A percentile compares a stretch with the other conserved stretches of the same genome.
Conservation (phyloP, 176 grass and related monocot species). For the Phoenix roebelenii region DNA sequence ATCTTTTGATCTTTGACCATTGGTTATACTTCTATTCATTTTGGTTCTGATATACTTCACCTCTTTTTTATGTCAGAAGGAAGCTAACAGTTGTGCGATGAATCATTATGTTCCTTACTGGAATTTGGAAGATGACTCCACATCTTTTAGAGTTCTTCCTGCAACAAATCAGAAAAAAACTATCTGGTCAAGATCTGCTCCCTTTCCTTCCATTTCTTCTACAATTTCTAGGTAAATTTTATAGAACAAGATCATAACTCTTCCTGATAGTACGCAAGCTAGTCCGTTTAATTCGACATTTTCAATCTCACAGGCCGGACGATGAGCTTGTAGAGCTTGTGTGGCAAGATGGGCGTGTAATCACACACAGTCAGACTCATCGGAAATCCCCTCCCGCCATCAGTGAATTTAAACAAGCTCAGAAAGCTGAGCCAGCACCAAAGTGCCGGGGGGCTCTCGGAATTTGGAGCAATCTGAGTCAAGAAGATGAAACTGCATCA, state of each 20-base stretch:
- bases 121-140: conserved; percentile 23
- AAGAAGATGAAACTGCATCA: conserved; percentile 32
- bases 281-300: too few species aligned
- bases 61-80: not conserved
- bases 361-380: conserved; percentile 48
- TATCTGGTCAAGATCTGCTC: conserved; percentile 20
- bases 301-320: conserved; percentile 18
- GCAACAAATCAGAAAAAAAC: conserved; percentile 21
- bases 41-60: not conserved
- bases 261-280: too few species aligned
- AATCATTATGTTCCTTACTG: conserved; percentile 27
- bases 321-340: conserved; percentile 48
- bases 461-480: conserved; percentile 26
- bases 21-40: too few species aligned
- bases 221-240: conserved; percentile 1
- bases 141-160: conserved; percentile 19
- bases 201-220: not conserved
- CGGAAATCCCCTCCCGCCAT: conserved; percentile 15
- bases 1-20: too few species aligned
- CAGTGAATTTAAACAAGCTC: conserved; percentile 7
- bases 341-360: conserved; percentile 48
- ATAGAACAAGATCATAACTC: too few species aligned
- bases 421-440: conserved; percentile 7
- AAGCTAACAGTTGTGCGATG: conserved; percentile 3
- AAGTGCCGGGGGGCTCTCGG: not conserved